phyloP scores from a whole-genome alignment of 2,329 filamentous ascomycete genomes.

The Clarireedia sp. region DNA sequence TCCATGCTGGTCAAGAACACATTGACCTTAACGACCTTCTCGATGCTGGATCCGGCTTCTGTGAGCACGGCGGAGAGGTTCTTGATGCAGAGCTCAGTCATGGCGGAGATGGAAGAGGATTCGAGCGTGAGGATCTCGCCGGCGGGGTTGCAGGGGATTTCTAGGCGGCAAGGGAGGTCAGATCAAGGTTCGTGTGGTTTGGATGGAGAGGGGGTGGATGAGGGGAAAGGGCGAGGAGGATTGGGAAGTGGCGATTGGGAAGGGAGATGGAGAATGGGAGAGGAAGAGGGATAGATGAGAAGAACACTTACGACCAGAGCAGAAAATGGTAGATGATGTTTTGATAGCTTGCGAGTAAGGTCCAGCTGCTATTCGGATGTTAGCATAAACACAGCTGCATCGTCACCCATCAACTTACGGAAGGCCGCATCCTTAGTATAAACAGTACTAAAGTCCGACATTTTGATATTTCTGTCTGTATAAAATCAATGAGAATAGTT shows the following conservation, averaged over 20 bases:
- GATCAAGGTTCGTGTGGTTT: conserved; percentile 33
- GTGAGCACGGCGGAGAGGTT: conserved; percentile 82
- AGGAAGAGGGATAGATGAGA: neutral
- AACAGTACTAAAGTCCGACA: conserved; percentile 28
- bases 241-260: neutral
- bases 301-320: conserved; percentile 40
- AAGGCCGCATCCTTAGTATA: conserved; percentile 30
- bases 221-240: neutral
- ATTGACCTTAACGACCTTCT: conserved; percentile 84
- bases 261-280: neutral
- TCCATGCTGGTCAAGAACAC: conserved; percentile 69
- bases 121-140: conserved; percentile 34
- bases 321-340: conserved; percentile 58
- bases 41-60: conserved; percentile 70
- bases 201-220: too few species aligned
- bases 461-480: conserved; percentile 14
- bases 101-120: conserved; percentile 54
- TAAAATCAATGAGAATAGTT: neutral
- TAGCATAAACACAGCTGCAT: neutral
- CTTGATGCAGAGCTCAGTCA: conserved; percentile 59
- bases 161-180: conserved; percentile 60
- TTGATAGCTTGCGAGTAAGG: conserved; percentile 37
- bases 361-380: conserved; percentile 6
- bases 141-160: conserved; percentile 27
- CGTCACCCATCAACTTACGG: conserved; percentile 20